A percentile compares a stretch with the other conserved stretches of the same genome.
These are phyloP conservation scores for Annulohypoxylon truncatum DNA, from an alignment of 2,329 filamentous ascomycete species.

Conservation along the genomic window DNA sequence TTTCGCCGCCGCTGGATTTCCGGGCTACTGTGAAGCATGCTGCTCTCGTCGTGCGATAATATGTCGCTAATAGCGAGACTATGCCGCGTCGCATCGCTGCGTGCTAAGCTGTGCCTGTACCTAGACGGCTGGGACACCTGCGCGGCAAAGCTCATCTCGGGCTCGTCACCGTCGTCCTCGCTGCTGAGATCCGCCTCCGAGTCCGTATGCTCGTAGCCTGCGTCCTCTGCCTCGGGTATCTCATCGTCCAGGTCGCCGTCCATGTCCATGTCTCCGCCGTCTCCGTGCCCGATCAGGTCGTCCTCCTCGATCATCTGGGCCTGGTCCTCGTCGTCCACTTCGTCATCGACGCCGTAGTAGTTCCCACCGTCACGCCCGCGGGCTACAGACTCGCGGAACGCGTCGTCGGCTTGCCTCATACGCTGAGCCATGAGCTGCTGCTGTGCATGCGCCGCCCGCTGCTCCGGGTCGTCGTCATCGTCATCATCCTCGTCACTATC, in stretches of 20 bases:
- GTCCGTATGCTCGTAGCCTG: slow-evolving; percentile 81
- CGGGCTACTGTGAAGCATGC: slow-evolving; percentile 67
- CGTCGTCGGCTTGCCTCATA: slow-evolving; percentile 69
- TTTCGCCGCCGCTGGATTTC: slow-evolving; percentile 53
- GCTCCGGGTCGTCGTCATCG: slow-evolving; percentile 50
- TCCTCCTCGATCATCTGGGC: slow-evolving; percentile 73
- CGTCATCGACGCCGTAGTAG: slow-evolving; percentile 66
- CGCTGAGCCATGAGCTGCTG: slow-evolving; percentile 62
- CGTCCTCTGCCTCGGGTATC: slow-evolving; percentile 72
- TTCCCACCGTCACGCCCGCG: slow-evolving; percentile 62
- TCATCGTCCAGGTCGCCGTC: slow-evolving; percentile 78
- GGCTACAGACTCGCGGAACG: slow-evolving; percentile 69
- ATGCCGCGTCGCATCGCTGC: slow-evolving; percentile 57
- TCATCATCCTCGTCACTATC: slow-evolving; percentile 56
- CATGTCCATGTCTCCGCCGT: slow-evolving; percentile 64
- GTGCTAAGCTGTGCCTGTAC: slow-evolving; percentile 54
- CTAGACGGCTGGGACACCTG: slow-evolving; percentile 48
- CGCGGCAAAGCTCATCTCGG: slow-evolving; percentile 54
- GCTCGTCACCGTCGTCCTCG: slow-evolving; percentile 57
- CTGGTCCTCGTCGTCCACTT: slow-evolving; percentile 65
- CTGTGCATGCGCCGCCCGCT: slow-evolving; percentile 52
- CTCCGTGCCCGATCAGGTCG: slow-evolving; percentile 59
- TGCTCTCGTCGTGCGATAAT: slow-evolving; percentile 68
- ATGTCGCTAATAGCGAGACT: slow-evolving; percentile 69
- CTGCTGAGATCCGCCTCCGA: slow-evolving; percentile 71